Conservation (phyloP, 1,284 basidiomycete species). For the Moesziomyces parantarcticus region DNA sequence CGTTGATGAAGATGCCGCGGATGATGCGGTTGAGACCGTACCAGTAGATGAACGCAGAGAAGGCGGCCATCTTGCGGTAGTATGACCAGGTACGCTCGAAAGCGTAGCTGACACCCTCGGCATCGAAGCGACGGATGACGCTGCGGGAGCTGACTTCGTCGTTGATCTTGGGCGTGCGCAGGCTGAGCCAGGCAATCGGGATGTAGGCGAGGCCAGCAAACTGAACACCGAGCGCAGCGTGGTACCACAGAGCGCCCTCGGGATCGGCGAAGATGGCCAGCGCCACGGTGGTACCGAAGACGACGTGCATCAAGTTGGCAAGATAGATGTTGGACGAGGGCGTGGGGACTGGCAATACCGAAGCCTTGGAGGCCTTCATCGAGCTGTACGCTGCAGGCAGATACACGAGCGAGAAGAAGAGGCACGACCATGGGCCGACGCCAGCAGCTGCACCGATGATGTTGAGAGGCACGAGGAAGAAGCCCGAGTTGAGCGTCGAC, state of each 20-base stretch:
- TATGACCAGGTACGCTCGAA: slow-evolving; percentile 57
- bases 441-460: slow-evolving; percentile 33
- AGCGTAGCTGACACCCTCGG: slow-evolving; percentile 48
- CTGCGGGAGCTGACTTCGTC: slow-evolving; percentile 28
- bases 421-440: slow-evolving; percentile 32
- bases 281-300: slow-evolving; percentile 13
- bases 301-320: slow-evolving; percentile 33
- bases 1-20: slow-evolving; percentile 19
- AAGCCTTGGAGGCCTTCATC: slow-evolving; percentile 31
- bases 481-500: slow-evolving; percentile 25
- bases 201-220: slow-evolving; percentile 33
- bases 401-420: slow-evolving; percentile 30
- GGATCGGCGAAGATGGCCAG: slow-evolving; percentile 19
- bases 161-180: slow-evolving; percentile 43
- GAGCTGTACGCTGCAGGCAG: slow-evolving; percentile 33
- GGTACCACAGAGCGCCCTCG: slow-evolving; percentile 21
- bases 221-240: slow-evolving; percentile 29
- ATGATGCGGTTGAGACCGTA: slow-evolving; percentile 48
- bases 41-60: slow-evolving; percentile 51
- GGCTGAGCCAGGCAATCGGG: slow-evolving; percentile 38
- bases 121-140: slow-evolving; percentile 39
- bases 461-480: slow-evolving; percentile 36
- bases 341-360: slow-evolving; percentile 40
- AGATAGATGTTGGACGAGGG: slow-evolving; percentile 42
- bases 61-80: slow-evolving; percentile 46